These are phyloP conservation scores for Chlorencoelia australis DNA, from an alignment of 2,329 filamentous ascomycete species.

Conservation along the genomic window DNA sequence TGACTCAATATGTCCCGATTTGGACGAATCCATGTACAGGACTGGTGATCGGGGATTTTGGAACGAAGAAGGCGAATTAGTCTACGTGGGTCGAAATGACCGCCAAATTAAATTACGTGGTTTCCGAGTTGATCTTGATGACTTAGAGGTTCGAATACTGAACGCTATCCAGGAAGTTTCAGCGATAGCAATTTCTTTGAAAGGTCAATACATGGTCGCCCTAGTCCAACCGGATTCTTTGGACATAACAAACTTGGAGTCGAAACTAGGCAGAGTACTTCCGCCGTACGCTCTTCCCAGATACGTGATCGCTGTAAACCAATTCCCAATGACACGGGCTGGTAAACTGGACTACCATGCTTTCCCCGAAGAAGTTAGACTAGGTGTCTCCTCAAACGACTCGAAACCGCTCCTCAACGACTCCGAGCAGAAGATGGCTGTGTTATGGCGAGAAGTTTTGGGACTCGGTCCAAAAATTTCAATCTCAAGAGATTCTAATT, in stretches of 20 bases:
- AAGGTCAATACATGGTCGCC: slow-evolving; percentile 23
- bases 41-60: slow-evolving; percentile 35
- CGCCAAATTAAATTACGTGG: slow-evolving; percentile 31
- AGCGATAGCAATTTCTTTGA: slow-evolving; percentile 21
- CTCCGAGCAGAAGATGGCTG: slow-evolving; percentile 5
- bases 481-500: slow-evolving; percentile 15
- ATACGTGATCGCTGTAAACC: slow-evolving; percentile 17
- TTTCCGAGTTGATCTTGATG: slow-evolving; percentile 32
- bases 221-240: slow-evolving; percentile 20
- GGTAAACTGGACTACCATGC: slow-evolving; percentile 29
- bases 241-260: not conserved
- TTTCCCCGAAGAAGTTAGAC: slow-evolving; percentile 10
- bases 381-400: not conserved
- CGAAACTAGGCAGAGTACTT: slow-evolving; percentile 9
- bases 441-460: slow-evolving; percentile 11
- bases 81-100: slow-evolving; percentile 33
- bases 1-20: slow-evolving; percentile 20
- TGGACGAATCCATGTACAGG: slow-evolving; percentile 28
- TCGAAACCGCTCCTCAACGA: not conserved
- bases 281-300: slow-evolving; percentile 24
- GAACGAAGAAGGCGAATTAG: slow-evolving; percentile 29
- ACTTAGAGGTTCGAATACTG: slow-evolving; percentile 28
- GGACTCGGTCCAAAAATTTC: slow-evolving; percentile 1
- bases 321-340: slow-evolving; percentile 25
- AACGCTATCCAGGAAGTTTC: slow-evolving; percentile 7